phyloP scores from a whole-genome alignment of 2,329 filamentous ascomycete genomes.

The Fusarium sp. region DNA sequence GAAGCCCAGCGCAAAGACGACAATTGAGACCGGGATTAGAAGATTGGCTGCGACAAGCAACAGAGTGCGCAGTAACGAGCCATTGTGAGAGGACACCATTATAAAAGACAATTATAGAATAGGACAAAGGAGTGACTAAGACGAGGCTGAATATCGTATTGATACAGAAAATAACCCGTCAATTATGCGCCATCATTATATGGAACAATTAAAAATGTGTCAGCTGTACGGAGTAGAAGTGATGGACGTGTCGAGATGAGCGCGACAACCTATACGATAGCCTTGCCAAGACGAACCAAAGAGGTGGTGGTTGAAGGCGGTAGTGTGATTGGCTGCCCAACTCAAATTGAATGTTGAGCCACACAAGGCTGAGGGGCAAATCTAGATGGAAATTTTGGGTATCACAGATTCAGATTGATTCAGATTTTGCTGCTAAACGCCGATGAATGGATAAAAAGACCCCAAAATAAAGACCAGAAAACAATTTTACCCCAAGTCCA shows the following conservation, averaged over 20 bases:
- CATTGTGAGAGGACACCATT: conserved; percentile 42
- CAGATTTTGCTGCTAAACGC: conserved; percentile 43
- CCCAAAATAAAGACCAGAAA: conserved; percentile 31
- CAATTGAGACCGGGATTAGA: conserved; percentile 77
- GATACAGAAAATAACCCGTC: conserved; percentile 6
- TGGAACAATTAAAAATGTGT: conserved; percentile 12
- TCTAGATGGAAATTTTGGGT: conserved; percentile 34
- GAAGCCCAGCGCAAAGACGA: conserved; percentile 88
- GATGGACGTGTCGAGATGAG: conserved; percentile 44
- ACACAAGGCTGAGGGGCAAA: conserved; percentile 41
- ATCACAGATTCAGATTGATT: conserved; percentile 44
- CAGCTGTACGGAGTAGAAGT: conserved; percentile 10
- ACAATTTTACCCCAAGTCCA: conserved; percentile 1
- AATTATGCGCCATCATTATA: conserved; percentile 31
- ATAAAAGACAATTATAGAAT: conserved; percentile 11
- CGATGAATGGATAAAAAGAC: conserved; percentile 19
- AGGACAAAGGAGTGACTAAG: conserved; percentile 20
- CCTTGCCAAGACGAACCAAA: conserved; percentile 41
- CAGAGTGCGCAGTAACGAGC: conserved; percentile 48
- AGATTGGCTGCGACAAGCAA: conserved; percentile 76
- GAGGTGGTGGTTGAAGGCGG: conserved; percentile 31
- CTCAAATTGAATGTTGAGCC: conserved; percentile 27
- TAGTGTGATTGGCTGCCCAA: background rate
- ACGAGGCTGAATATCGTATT: conserved; percentile 2
- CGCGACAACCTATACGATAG: conserved; percentile 24